Percentiles rank a stretch among this genome's conserved stretches.
These are phyloP conservation scores for Aristolochia californica DNA, from an alignment of 164 flowering plant genomes.

Conservation along the genomic window DNA sequence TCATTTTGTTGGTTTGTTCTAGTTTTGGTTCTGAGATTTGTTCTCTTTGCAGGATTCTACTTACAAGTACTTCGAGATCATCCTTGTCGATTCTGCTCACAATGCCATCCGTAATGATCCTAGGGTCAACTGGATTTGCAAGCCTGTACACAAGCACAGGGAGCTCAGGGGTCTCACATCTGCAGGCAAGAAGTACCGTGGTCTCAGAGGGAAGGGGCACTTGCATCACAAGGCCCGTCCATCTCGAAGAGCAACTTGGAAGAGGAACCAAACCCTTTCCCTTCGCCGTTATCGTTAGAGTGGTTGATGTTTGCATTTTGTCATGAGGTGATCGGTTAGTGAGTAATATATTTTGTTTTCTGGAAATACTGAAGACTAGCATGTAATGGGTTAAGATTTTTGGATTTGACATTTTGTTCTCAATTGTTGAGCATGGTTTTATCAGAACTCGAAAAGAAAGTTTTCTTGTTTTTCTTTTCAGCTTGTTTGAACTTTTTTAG, in stretches of 20 bases:
- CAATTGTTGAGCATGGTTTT: no score
- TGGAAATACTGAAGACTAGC: no score
- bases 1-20: background rate
- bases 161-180: slow-evolving; percentile 48
- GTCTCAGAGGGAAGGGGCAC: slow-evolving; percentile 44
- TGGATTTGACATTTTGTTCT: no score
- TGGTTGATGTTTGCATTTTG: no score
- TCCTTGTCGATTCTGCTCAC: slow-evolving; percentile 58
- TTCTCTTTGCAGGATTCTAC: slow-evolving; percentile 40
- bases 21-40: background rate
- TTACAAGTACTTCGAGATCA: slow-evolving; percentile 61
- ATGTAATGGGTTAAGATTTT: no score
- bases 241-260: slow-evolving; percentile 60
- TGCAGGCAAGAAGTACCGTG: slow-evolving; percentile 46
- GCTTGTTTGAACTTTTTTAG: no score
- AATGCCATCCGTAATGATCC: slow-evolving; percentile 64
- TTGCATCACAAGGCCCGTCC: slow-evolving; percentile 38
- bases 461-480: no score
- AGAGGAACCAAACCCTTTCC: slow-evolving; percentile 71
- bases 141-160: slow-evolving; percentile 48
- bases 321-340: no score
- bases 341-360: no score
- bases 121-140: slow-evolving; percentile 48
- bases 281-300: slow-evolving; percentile 60
- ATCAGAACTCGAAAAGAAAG: no score